Evolutionary conservation across 2,329 filamentous ascomycete species (phyloP).

Genomic region (Verticillium albo-atrum): DNA sequence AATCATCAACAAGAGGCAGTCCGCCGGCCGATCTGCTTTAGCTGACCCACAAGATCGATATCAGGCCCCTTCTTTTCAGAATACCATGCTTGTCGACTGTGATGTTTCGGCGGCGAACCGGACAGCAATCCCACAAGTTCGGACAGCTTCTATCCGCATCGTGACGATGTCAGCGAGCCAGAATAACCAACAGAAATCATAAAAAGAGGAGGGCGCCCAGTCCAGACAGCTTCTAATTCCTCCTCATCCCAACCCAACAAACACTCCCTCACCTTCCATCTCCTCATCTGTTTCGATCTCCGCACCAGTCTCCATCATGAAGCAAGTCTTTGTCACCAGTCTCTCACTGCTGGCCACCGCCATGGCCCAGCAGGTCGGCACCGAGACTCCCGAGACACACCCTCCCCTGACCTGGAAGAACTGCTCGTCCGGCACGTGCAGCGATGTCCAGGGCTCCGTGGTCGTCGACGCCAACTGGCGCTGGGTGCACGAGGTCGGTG

Average conservation of each 20-base stretch:
- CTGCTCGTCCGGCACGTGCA: constrained; percentile 35
- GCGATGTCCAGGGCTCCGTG: constrained; percentile 36
- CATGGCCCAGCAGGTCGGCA: constrained; percentile 36
- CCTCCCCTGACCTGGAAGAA: constrained; percentile 39
- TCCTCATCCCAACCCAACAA: not conserved
- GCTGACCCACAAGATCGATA: not conserved
- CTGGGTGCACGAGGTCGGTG: constrained; percentile 39
- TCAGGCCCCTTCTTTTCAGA: not conserved
- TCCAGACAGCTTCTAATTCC: not conserved
- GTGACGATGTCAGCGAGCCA: not conserved
- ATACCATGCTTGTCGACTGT: not conserved
- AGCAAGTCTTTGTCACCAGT: constrained; percentile 7
- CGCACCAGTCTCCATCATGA: constrained; percentile 17
- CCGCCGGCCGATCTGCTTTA: not conserved
- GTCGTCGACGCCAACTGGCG: constrained; percentile 51
- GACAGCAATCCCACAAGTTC: not conserved
- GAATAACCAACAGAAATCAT: not conserved
- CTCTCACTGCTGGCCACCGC: constrained; percentile 24
- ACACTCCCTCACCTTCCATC: not conserved
- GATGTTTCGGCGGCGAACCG: not conserved
- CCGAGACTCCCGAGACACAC: constrained; percentile 32
- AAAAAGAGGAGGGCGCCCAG: not conserved
- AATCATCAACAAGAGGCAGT: not conserved
- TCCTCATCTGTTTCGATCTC: not conserved
- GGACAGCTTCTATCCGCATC: not conserved